A percentile compares a stretch with the other conserved stretches of the same genome.
Conservation (phyloP, 2,329 filamentous ascomycete species). For the Juglanconis oblonga region DNA sequence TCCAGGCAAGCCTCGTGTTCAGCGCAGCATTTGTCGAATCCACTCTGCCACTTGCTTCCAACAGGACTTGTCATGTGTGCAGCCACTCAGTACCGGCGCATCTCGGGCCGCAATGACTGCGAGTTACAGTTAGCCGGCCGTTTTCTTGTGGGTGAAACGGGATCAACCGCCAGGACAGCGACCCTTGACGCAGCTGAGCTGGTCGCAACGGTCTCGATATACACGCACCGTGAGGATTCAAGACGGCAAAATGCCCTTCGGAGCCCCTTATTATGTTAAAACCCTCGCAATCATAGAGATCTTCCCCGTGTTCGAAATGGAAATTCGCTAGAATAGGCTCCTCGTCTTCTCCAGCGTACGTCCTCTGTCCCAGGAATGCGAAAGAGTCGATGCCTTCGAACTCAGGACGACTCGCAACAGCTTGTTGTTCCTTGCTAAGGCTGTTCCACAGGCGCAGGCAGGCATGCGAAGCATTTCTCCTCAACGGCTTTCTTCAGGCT, state of each 20-base stretch:
- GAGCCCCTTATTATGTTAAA: background rate
- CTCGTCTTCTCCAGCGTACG: background rate
- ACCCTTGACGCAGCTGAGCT: too few relatives aligned
- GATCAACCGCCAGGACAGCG: too few relatives aligned
- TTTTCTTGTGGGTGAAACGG: too few relatives aligned
- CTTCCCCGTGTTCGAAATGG: background rate
- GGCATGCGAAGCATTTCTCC: background rate
- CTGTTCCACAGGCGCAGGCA: background rate
- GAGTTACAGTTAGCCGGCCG: too few relatives aligned
- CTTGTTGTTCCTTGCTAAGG: slow-evolving; percentile 5
- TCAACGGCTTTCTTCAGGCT: background rate
- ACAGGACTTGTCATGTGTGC: background rate
- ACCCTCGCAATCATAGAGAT: slow-evolving; percentile 7
- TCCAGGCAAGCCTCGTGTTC: background rate
- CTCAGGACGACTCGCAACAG: background rate
- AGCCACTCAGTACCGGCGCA: background rate
- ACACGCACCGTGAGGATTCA: slow-evolving; percentile 2
- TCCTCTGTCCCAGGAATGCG: background rate
- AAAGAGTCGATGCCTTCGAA: slow-evolving; percentile 1
- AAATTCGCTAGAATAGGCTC: background rate
- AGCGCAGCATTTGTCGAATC: background rate
- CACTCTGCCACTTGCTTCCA: slow-evolving; percentile 2
- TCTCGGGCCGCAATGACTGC: background rate
- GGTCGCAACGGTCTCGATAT: too few relatives aligned
- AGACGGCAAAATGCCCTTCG: background rate